Base-by-base conservation (phyloP, 805 yeast species). In the Danielia oregonensis region DNA sequence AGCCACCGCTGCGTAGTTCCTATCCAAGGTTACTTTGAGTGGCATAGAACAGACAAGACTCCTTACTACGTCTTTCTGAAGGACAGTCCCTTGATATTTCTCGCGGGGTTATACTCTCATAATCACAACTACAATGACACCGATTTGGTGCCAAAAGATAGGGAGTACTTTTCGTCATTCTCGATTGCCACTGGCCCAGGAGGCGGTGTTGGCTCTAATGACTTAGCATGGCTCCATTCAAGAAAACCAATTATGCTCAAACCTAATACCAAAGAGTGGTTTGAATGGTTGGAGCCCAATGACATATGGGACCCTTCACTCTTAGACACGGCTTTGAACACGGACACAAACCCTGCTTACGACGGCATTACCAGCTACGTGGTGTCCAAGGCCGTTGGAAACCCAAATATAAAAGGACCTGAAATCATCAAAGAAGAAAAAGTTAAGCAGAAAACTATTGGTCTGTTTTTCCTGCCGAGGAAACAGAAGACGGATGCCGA, bases 11-110 rank as follows among this genome's bases (percentile, higher is more conserved):
- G 96, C 54, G 79, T 82, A 1, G 76, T 87, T 0, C 91, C 95
- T 0, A 71, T 85, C 25, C 73, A 76, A 48, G 96, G 96, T 0
- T 89, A 89, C 56, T 89, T 76, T 51, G 97, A 89, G 57, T 89
- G 97, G 96, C 61, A 52, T 34, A 58, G 53, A 17, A 42, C 48
- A 19, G 63, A 62, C 7, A 82, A 78, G 50, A 54, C 56, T 0
- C 96, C 96, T 0, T 76, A 81, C 52, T 89, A 64, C 49, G 68
- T 88, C 12, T 73, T 68, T 22, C 66, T 82, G 21, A 69, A 66
- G 26, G 76, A 72, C 36, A 57, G 60, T 0, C 61, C 73, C 6
- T 44, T 88, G 26, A 59, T 83, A 57, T 85, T 74, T 51, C 56
- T 86, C 15, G 89, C 94, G 1, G 73, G 70, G 3, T 48, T 68